Evolutionary conservation across 2,329 filamentous ascomycete genomes (phyloP).

Genomic region (Talaromyces amestolkiae): DNA sequence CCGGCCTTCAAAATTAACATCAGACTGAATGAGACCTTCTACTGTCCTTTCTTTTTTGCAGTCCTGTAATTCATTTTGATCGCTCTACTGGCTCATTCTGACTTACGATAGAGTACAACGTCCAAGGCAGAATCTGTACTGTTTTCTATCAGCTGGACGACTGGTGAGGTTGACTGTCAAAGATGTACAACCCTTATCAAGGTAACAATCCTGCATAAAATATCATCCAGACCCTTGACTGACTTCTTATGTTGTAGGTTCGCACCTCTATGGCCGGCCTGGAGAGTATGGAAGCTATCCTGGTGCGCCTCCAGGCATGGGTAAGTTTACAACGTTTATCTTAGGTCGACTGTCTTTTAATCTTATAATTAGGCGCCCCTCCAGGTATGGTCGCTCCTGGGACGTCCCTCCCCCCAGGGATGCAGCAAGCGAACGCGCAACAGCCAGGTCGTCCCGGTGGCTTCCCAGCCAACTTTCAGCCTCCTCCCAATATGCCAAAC

Average conservation of each 20-base stretch:
- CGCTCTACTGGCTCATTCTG: background rate
- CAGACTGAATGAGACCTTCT: background rate
- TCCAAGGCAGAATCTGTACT: background rate
- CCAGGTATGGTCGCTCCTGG: conserved; percentile 79
- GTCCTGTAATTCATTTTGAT: background rate
- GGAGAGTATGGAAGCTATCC: conserved; percentile 72
- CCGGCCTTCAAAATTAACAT: background rate
- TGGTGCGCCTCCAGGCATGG: conserved; percentile 76
- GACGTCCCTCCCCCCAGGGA: conserved; percentile 72
- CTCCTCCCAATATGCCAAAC: conserved; percentile 87
- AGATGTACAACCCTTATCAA: conserved; percentile 48
- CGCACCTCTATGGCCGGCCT: conserved; percentile 66
- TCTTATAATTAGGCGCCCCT: conserved; percentile 56
- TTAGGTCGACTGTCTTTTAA: background rate
- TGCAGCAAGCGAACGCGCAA: conserved; percentile 69
- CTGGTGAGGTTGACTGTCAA: conserved; percentile 9
- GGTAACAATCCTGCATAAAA: conserved; percentile 27
- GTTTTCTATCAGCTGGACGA: background rate
- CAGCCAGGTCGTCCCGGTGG: conserved; percentile 77
- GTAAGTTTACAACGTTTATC: conserved; percentile 51
- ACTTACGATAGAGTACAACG: background rate
- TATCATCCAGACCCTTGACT: background rate
- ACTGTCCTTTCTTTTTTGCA: background rate
- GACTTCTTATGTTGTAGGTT: conserved; percentile 26
- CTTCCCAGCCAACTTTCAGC: conserved; percentile 80